phyloP scores from a whole-genome alignment of 1,284 basidiomycete genomes.

The Irpex sp. region DNA sequence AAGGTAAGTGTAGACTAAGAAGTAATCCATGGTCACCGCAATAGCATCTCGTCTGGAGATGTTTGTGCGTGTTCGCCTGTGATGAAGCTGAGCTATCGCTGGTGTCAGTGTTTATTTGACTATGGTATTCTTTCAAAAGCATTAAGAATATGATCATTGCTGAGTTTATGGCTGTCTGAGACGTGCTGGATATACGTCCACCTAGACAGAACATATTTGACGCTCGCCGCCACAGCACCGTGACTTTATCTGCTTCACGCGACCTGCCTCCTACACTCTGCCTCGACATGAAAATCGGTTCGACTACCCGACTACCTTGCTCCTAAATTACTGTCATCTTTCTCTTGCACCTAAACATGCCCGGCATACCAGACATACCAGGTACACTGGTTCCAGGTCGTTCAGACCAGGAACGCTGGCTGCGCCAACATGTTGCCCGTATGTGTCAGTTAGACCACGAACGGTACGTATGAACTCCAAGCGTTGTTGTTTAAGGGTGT shows the following conservation, averaged over 20 bases:
- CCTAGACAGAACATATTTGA: too few relatives aligned
- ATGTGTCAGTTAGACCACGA: slow-evolving; percentile 63
- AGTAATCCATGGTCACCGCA: too few relatives aligned
- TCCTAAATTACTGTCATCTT: background rate
- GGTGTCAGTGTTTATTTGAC: too few relatives aligned
- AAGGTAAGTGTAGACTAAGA: too few relatives aligned
- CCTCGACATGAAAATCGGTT: background rate
- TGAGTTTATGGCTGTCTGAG: too few relatives aligned
- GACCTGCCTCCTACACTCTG: background rate
- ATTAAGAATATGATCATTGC: too few relatives aligned
- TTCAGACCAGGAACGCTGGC: slow-evolving; percentile 58
- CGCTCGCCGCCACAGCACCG: too few relatives aligned
- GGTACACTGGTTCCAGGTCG: slow-evolving; percentile 51
- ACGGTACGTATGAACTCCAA: slow-evolving; percentile 36
- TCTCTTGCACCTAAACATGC: slow-evolving; percentile 28
- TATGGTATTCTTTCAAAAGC: too few relatives aligned
- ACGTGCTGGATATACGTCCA: too few relatives aligned
- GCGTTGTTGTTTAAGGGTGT: background rate
- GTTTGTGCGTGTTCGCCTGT: too few relatives aligned
- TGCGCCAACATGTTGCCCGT: slow-evolving; percentile 58
- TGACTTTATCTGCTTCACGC: background rate
- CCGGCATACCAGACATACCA: slow-evolving; percentile 61
- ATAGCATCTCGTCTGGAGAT: too few relatives aligned
- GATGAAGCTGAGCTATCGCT: too few relatives aligned
- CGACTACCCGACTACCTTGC: background rate